A percentile compares a stretch with the other conserved stretches of the same genome.
These are phyloP conservation scores for Lathyrus oleraceus DNA, from an alignment of 306 rosid species.

Conservation along the genomic window DNA sequence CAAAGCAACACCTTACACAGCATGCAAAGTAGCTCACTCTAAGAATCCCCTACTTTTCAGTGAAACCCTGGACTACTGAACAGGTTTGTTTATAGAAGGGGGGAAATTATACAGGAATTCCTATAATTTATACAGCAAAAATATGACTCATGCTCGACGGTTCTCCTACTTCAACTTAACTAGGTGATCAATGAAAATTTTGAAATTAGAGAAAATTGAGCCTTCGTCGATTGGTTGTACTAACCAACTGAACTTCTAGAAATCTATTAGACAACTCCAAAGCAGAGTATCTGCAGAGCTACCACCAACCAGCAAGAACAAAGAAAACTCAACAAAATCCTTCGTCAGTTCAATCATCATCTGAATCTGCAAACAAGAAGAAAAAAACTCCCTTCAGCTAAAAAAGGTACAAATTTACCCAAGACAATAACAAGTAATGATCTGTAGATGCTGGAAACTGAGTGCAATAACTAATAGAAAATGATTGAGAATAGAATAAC, in stretches of 20 bases:
- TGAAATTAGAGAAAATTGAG: constrained; percentile 41
- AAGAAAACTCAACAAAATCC: constrained; percentile 40
- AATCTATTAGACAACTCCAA: constrained; percentile 44
- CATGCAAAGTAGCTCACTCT: neutral
- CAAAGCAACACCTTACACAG: constrained; percentile 2
- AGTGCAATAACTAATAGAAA: constrained; percentile 8
- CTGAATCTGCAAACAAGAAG: constrained; percentile 75
- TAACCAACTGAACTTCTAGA: constrained; percentile 41
- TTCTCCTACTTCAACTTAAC: constrained; percentile 45
- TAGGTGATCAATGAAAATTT: constrained; percentile 39
- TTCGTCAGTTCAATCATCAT: constrained; percentile 68
- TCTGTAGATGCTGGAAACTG: constrained; percentile 9
- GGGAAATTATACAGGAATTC: constrained; percentile 57
- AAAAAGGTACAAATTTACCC: constrained; percentile 6
- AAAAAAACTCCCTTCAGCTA: constrained; percentile 25
- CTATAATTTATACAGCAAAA: constrained; percentile 63
- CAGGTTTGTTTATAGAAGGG: constrained; percentile 35
- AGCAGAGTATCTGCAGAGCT: constrained; percentile 45
- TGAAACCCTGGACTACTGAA: constrained; percentile 37
- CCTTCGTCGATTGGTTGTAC: constrained; percentile 45
- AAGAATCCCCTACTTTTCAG: constrained; percentile 29
- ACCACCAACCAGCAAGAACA: constrained; percentile 39
- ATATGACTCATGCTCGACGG: constrained; percentile 34
- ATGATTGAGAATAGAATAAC: constrained; percentile 11
- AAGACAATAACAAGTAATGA: constrained; percentile 6